A percentile compares a stretch with the other conserved stretches of the same genome.
Evolutionary conservation across 2,329 filamentous ascomycete species (phyloP).

Genomic region (Stagonosporopsis tanaceti): DNA sequence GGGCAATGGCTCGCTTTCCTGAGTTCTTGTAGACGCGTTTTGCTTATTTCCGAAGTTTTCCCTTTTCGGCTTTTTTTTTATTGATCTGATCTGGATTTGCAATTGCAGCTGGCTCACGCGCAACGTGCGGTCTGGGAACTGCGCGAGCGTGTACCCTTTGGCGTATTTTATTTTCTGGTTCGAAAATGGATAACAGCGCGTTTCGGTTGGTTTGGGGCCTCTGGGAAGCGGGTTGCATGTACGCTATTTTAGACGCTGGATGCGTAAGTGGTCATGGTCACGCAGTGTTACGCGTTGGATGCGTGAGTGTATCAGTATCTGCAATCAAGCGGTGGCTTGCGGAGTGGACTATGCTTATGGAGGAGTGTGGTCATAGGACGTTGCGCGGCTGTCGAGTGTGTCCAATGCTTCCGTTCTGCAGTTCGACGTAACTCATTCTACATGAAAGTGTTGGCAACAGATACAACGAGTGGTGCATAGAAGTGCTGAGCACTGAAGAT

Average conservation of each 20-base stretch:
- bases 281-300: background rate
- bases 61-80: background rate
- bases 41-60: background rate
- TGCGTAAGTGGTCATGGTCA: background rate
- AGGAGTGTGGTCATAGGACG: background rate
- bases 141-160: background rate
- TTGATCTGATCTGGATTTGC: background rate
- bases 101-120: background rate
- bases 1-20: background rate
- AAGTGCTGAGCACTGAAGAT: too few relatives aligned
- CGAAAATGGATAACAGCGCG: background rate
- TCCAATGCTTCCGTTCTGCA: too few relatives aligned
- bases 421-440: too few relatives aligned
- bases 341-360: background rate
- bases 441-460: too few relatives aligned
- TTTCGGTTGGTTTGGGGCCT: background rate
- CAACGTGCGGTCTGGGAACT: background rate
- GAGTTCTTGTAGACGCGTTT: background rate
- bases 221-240: background rate
- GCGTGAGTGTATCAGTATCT: background rate
- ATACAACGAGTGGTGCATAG: too few relatives aligned
- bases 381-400: background rate
- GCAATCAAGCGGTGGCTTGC: background rate
- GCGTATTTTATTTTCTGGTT: background rate
- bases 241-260: background rate